Base-by-base conservation (phyloP, 1,284 basidiomycete genomes). In the Trichosporon sp. region DNA sequence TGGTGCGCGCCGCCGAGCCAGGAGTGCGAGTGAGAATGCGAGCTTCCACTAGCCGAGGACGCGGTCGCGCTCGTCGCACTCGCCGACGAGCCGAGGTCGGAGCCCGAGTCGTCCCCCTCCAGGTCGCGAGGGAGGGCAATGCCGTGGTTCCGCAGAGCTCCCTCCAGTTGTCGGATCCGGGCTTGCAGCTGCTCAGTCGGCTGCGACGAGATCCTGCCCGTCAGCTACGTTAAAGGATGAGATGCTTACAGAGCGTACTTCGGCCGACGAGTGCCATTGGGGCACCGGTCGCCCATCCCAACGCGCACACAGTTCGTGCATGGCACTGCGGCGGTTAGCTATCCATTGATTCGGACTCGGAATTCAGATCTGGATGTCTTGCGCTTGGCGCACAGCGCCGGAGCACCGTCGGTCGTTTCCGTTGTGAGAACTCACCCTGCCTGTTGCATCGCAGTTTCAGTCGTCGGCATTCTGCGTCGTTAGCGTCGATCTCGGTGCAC, bases 381-480 rank as follows among this genome's bases (percentile, higher is more conserved):
- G 54, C 32, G 54, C 54, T 26, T 32, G 14, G 54, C 21, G 21
- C 21, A 32, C 2, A 19, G 7, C 10, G 43, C 43, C 26, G 16
- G 14, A n/a, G 16, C 43, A 5, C 16, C 4, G 4, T 4, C 43
- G 3, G 16, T 12, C 14, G 4, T 46, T 4, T 6, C 43, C 51
- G 8, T 16, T 26, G 51, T 10, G 12, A 40, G 12, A 12, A 40
- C 51, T 63, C 59, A 63, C 59, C 59, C n/a, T 63, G 59, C 31
- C 59, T 63, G 59, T 63, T 63, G 59, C 59, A 63, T 37, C 59
- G 32, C 59, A 63, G 59, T 10, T 63, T 63, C 59, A 63, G 59
- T 37, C 59, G 31, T n/a, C 59, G 59, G 59, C 59, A 63, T 63
- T 63, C 59, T 63, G 32, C 16, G 31, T n/a, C 31, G 59, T 63